A percentile compares a stretch with the other conserved stretches of the same genome.
Evolutionary conservation across 495 filamentous ascomycete genomes (phyloP).

Genomic region (Aspergillus sclerotiicarbonarius): DNA sequence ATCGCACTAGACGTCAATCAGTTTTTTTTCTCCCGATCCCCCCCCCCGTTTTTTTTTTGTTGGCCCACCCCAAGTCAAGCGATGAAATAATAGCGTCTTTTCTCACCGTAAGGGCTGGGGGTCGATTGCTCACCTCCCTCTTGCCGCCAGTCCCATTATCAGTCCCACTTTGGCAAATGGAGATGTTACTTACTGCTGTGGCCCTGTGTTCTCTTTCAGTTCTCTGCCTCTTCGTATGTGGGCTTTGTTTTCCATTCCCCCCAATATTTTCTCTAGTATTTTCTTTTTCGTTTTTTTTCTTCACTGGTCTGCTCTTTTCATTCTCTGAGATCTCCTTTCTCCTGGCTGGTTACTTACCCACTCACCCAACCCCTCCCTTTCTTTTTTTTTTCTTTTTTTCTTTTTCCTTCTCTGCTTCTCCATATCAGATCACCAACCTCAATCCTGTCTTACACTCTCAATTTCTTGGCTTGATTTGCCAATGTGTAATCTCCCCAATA

Average conservation of each 20-base stretch:
- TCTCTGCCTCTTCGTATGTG: background rate
- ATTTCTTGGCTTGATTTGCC: constrained; percentile 11
- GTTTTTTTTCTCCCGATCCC: constrained; percentile 23
- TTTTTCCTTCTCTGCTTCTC: constrained; percentile 1
- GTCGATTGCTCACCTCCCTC: constrained; percentile 22
- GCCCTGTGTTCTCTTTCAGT: constrained; percentile 1
- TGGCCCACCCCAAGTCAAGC: constrained; percentile 20
- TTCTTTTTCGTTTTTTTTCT: background rate
- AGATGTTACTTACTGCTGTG: constrained; percentile 1
- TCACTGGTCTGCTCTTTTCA: background rate
- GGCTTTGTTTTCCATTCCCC: background rate
- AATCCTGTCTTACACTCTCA: constrained; percentile 4
- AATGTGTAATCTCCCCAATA: background rate
- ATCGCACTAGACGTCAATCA: constrained; percentile 21
- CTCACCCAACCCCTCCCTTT: background rate
- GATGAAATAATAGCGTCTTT: constrained; percentile 20
- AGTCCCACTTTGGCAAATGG: constrained; percentile 16
- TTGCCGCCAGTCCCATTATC: constrained; percentile 11
- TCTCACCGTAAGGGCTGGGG: constrained; percentile 19
- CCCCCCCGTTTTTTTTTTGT: constrained; percentile 15
- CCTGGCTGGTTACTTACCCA: background rate
- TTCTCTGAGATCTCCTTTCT: background rate
- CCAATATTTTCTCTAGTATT: background rate
- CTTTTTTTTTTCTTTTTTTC: background rate
- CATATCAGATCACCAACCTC: constrained; percentile 16